These are phyloP conservation scores for Hirsutella minnesotensis DNA, from an alignment of 2,329 filamentous ascomycete species.

Conservation along the genomic window DNA sequence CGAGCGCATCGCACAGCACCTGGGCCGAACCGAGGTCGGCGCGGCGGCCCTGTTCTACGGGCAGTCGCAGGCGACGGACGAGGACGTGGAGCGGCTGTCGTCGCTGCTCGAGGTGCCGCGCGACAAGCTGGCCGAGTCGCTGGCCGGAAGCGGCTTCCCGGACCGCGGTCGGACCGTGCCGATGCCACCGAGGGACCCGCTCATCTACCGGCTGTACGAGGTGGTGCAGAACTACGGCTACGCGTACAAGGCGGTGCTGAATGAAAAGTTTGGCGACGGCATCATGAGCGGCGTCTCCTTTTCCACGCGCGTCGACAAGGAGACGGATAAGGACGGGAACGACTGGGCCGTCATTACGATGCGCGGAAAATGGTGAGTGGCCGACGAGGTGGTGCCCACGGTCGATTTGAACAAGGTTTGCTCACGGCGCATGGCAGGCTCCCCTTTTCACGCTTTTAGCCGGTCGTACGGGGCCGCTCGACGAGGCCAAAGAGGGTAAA, in stretches of 20 bases:
- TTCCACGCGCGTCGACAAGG: constrained; percentile 84
- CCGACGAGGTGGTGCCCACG: too few species aligned
- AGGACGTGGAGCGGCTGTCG: constrained; percentile 57
- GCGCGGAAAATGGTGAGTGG: constrained; percentile 66
- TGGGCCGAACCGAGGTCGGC: constrained; percentile 73
- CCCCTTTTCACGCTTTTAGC: not conserved
- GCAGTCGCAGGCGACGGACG: constrained; percentile 59
- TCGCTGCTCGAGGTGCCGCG: constrained; percentile 49
- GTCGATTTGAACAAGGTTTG: not conserved
- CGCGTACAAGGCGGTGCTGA: constrained; percentile 87
- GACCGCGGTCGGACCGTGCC: constrained; percentile 58
- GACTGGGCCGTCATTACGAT: constrained; percentile 79
- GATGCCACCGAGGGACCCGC: constrained; percentile 25
- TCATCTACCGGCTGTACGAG: constrained; percentile 83
- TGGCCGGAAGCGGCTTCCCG: constrained; percentile 52
- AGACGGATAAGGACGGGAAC: constrained; percentile 70
- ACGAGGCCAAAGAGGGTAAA: too few species aligned
- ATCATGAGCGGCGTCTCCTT: constrained; percentile 97
- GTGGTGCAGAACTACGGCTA: constrained; percentile 96
- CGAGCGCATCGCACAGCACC: constrained; percentile 59
- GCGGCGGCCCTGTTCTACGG: constrained; percentile 87
- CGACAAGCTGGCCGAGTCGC: constrained; percentile 44
- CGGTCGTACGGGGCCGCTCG: too few species aligned
- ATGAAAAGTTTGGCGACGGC: constrained; percentile 88
- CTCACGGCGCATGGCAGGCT: not conserved